A percentile compares a stretch with the other conserved stretches of the same genome.
phyloP scores from a whole-genome alignment of 257 asterid genomes.

The Mitragyna speciosa region DNA sequence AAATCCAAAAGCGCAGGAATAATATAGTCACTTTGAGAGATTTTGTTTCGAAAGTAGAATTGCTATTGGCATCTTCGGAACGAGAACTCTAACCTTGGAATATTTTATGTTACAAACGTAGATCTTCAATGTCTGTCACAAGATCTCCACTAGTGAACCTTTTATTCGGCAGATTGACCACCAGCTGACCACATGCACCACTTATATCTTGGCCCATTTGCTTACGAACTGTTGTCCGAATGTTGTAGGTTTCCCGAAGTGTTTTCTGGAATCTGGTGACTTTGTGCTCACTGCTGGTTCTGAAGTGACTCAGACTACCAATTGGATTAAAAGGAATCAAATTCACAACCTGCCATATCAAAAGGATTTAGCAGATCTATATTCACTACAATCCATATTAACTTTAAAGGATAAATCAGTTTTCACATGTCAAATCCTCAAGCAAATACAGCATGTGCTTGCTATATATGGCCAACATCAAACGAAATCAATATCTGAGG shows the following conservation, averaged over 20 bases:
- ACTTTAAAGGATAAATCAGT: background rate
- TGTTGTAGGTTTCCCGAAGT: slow-evolving; percentile 72
- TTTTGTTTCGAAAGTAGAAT: background rate
- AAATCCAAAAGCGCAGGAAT: background rate
- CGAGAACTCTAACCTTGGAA: background rate
- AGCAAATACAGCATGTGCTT: background rate
- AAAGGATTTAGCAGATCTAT: background rate
- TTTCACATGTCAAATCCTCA: background rate
- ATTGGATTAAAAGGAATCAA: slow-evolving; percentile 96
- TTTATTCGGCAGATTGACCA: slow-evolving; percentile 49
- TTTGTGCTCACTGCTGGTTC: slow-evolving; percentile 57
- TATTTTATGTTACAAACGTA: slow-evolving; percentile 35
- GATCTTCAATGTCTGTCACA: slow-evolving; percentile 89
- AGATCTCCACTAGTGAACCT: slow-evolving; percentile 35
- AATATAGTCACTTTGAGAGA: too few species aligned
- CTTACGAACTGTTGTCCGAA: slow-evolving; percentile 87
- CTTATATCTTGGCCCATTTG: slow-evolving; percentile 99
- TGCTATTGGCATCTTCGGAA: background rate
- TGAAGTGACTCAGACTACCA: slow-evolving; percentile 65
- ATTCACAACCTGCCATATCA: slow-evolving; percentile 70
- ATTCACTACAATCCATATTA: background rate
- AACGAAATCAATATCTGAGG: background rate
- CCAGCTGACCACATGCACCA: slow-evolving; percentile 98
- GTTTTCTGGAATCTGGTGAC: slow-evolving; percentile 70
- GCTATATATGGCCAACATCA: too few species aligned